These are phyloP conservation scores for Trifolium repens DNA, from an alignment of 306 rosid genomes.

Conservation along the genomic window DNA sequence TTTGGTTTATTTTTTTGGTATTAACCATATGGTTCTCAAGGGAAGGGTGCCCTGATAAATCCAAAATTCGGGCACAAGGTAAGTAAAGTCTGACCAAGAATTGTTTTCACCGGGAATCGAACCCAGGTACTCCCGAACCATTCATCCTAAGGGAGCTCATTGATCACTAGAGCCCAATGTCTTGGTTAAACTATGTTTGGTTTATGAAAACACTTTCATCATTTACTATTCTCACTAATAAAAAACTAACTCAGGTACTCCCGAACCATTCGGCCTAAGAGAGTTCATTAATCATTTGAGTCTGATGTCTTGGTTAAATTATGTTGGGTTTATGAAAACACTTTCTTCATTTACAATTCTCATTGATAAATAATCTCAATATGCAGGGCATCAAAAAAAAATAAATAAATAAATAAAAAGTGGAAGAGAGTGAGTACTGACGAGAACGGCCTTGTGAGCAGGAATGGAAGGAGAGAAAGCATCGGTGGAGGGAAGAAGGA, in stretches of 20 bases:
- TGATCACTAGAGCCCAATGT: no score
- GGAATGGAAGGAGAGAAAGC: conserved; percentile 48
- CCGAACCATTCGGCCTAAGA: no score
- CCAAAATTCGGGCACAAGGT: no score
- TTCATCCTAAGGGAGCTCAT: no score
- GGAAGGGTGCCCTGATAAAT: no score
- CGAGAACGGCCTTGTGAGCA: conserved; percentile 85
- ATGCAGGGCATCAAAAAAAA: not conserved
- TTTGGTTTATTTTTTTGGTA: no score
- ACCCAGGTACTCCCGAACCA: no score
- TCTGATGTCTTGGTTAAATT: no score
- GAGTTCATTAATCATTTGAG: no score
- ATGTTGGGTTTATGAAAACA: not conserved
- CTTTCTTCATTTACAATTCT: not conserved
- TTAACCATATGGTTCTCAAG: no score
- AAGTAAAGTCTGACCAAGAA: no score
- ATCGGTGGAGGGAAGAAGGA: conserved; percentile 57
- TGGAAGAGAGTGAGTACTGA: conserved; percentile 32
- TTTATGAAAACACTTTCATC: not conserved
- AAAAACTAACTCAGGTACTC: not conserved
- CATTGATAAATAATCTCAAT: not conserved
- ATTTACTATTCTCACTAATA: not conserved
- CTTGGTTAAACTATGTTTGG: not conserved
- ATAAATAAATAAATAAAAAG: not conserved
- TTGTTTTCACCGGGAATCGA: no score